These are phyloP conservation scores for Omphalea diandra DNA, from an alignment of 441 rosid species.

Conservation along the genomic window DNA sequence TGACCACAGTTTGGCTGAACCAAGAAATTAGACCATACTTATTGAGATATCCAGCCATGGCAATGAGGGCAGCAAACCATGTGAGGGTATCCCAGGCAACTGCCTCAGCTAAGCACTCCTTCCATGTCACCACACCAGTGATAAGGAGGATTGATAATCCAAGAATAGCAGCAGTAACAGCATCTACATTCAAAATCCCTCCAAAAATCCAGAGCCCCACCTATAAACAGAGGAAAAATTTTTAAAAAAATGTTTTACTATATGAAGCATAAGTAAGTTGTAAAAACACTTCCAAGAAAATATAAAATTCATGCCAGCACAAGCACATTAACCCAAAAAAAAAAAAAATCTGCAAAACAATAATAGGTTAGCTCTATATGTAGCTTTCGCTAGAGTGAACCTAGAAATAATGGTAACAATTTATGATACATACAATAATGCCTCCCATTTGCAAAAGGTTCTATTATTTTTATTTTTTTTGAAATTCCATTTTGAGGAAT, in stretches of 20 bases:
- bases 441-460: not conserved
- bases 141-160: constrained; percentile 88
- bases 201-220: constrained; percentile 97
- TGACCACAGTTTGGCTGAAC: constrained; percentile 97
- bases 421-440: not conserved
- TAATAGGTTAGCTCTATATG: not conserved
- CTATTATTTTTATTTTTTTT: no score
- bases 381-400: constrained; percentile 3
- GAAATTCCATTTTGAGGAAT: not conserved
- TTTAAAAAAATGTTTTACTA: constrained; percentile 12
- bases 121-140: constrained; percentile 97
- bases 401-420: not conserved
- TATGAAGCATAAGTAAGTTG: not conserved
- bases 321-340: constrained; percentile 3
- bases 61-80: constrained; percentile 99
- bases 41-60: constrained; percentile 98
- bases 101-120: constrained; percentile 89
- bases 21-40: constrained; percentile 96
- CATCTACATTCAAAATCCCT: constrained; percentile 73
- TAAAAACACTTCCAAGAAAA: not conserved
- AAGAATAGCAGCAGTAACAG: constrained; percentile 98
- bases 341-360: not conserved
- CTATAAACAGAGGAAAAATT: constrained; percentile 37
- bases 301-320: not conserved
- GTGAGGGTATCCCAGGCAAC: constrained; percentile 99